phyloP scores from a whole-genome alignment of 177 flowering plant genomes.

The Telopea speciosissima region DNA sequence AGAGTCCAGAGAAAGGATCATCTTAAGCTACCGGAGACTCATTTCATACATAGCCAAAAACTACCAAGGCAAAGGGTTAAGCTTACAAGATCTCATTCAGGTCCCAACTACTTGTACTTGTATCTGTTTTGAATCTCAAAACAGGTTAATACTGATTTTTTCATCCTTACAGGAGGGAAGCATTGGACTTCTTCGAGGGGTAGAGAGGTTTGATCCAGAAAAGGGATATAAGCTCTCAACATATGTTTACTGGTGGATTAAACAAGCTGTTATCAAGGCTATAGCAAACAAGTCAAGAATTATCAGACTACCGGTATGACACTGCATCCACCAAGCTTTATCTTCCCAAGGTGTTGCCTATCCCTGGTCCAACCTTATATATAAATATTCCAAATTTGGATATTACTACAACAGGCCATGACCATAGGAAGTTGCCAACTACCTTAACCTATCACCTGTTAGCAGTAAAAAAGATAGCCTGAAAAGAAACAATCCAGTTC shows the following conservation, averaged over 20 bases:
- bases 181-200: constrained; percentile 32
- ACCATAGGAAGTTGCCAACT: too few species aligned
- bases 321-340: neutral
- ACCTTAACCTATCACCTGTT: too few species aligned
- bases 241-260: constrained; percentile 36
- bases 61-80: constrained; percentile 57
- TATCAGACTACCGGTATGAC: constrained; percentile 26
- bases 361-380: too few species aligned
- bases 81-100: constrained; percentile 61
- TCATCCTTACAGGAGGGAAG: constrained; percentile 22
- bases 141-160: neutral
- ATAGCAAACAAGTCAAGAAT: constrained; percentile 24
- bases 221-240: constrained; percentile 34
- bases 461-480: too few species aligned
- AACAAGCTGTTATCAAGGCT: constrained; percentile 29
- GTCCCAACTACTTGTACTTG: constrained; percentile 15
- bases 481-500: too few species aligned
- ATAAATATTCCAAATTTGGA: too few species aligned
- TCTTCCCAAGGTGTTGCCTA: neutral
- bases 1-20: constrained; percentile 37
- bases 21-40: constrained; percentile 37
- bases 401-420: too few species aligned
- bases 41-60: constrained; percentile 50
- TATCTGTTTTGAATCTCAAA: neutral
- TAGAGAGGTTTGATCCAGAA: constrained; percentile 20